Evolutionary conservation across 345 rosid species (phyloP).

Genomic region (Pistacia integerrima): DNA sequence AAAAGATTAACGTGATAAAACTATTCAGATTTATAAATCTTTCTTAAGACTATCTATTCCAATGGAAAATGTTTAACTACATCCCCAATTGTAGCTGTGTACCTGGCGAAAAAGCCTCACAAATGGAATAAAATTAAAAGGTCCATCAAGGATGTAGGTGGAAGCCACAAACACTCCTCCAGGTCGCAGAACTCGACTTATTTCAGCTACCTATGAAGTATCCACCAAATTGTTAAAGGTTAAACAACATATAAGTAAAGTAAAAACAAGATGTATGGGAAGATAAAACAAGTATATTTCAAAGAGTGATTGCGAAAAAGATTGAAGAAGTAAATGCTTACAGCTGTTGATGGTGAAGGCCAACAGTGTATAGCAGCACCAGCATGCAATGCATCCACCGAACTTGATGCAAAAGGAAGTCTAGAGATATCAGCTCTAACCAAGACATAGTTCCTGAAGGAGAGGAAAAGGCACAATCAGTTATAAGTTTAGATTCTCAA

Average conservation of each 20-base stretch:
- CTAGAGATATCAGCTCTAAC: constrained; percentile 91
- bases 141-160: constrained; percentile 68
- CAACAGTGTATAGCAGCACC: constrained; percentile 95
- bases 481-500: constrained; percentile 8
- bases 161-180: constrained; percentile 89
- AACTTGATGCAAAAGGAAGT: constrained; percentile 74
- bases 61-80: neutral
- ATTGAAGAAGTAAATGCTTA: constrained; percentile 32
- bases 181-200: constrained; percentile 81
- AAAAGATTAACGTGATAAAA: neutral
- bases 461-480: constrained; percentile 10
- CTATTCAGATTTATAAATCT: neutral
- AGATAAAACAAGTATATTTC: neutral
- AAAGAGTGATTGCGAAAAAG: neutral
- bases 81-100: constrained; percentile 1
- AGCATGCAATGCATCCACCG: constrained; percentile 86
- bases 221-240: neutral
- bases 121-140: constrained; percentile 48
- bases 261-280: neutral
- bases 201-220: constrained; percentile 70
- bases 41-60: neutral
- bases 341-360: constrained; percentile 88
- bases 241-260: neutral
- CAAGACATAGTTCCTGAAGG: constrained; percentile 62
- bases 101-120: constrained; percentile 61